Percentiles rank a stretch among this genome's conserved stretches.
These are phyloP conservation scores for Fusarium xylarioides DNA, from an alignment of 2,329 filamentous ascomycete species.

Conservation along the genomic window DNA sequence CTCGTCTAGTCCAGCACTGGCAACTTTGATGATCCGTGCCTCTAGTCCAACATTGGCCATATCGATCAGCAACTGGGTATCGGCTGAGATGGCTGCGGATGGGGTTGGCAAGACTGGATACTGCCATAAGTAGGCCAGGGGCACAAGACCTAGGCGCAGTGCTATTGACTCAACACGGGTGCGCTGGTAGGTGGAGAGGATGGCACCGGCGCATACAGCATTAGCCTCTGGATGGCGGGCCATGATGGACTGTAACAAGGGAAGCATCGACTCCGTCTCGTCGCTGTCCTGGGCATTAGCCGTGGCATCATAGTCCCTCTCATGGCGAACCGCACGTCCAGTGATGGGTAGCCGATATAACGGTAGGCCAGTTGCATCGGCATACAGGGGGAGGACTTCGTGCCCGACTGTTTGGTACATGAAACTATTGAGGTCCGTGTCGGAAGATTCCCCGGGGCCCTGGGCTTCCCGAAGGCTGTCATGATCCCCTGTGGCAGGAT, in stretches of 20 bases:
- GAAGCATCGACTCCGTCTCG: constrained; percentile 88
- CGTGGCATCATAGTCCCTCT: constrained; percentile 70
- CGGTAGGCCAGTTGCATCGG: constrained; percentile 79
- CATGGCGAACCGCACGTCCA: constrained; percentile 75
- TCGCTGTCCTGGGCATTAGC: constrained; percentile 58
- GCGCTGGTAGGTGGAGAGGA: constrained; percentile 93
- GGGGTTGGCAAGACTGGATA: constrained; percentile 76
- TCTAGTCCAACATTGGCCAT: constrained; percentile 83
- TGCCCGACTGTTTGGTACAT: constrained; percentile 99
- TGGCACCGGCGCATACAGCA: constrained; percentile 89
- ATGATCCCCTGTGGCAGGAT: constrained; percentile 3
- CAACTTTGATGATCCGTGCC: constrained; percentile 93
- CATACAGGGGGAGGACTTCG: constrained; percentile 84
- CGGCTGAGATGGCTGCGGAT: constrained; percentile 47
- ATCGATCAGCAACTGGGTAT: constrained; percentile 75
- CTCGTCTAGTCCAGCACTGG: constrained; percentile 87
- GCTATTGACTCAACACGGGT: constrained; percentile 95
- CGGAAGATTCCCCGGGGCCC: constrained; percentile 29
- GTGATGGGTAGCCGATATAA: constrained; percentile 82
- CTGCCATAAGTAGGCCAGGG: constrained; percentile 92
- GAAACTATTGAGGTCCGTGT: constrained; percentile 85
- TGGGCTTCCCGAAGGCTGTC: constrained; percentile 6
- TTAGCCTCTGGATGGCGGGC: constrained; percentile 79
- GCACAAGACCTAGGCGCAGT: constrained; percentile 79
- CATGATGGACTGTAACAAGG: constrained; percentile 75